phyloP scores from a whole-genome alignment of 257 asterid genomes.

The Mentha longifolia region DNA sequence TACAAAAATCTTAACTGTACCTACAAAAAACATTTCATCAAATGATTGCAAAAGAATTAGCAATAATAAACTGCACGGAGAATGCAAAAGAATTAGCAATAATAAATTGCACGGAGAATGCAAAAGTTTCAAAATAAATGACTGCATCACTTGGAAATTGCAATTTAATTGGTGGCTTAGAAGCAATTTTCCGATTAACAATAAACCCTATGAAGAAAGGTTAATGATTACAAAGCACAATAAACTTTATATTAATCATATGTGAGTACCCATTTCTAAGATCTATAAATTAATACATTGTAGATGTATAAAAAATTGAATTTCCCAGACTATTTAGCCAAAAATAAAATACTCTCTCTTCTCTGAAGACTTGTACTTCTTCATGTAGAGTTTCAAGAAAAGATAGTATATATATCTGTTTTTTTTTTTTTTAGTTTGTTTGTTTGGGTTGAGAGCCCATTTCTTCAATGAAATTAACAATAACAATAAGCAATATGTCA shows the following conservation, averaged over 20 bases:
- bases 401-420: slow-evolving; percentile 81
- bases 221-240: not conserved
- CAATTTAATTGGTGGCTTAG: slow-evolving; percentile 94
- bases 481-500: slow-evolving; percentile 12
- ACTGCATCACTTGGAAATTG: too few relatives aligned
- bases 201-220: slow-evolving; percentile 29
- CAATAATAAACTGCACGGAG: too few relatives aligned
- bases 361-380: slow-evolving; percentile 82
- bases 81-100: too few relatives aligned
- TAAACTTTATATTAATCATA: slow-evolving; percentile 9
- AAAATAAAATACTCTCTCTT: slow-evolving; percentile 88
- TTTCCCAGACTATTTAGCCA: slow-evolving; percentile 91
- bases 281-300: slow-evolving; percentile 94
- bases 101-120: too few relatives aligned
- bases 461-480: slow-evolving; percentile 54
- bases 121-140: too few relatives aligned
- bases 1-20: too few relatives aligned
- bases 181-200: slow-evolving; percentile 89
- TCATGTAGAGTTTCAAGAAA: slow-evolving; percentile 83
- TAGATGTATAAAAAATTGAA: slow-evolving; percentile 82
- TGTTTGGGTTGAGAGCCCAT: slow-evolving; percentile 85
- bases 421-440: too few relatives aligned
- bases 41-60: too few relatives aligned
- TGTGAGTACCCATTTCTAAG: slow-evolving; percentile 78
- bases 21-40: too few relatives aligned